Evolutionary conservation across 352 stramenopile species (phyloP).

Genomic region (Globisporangium echinulatum): DNA sequence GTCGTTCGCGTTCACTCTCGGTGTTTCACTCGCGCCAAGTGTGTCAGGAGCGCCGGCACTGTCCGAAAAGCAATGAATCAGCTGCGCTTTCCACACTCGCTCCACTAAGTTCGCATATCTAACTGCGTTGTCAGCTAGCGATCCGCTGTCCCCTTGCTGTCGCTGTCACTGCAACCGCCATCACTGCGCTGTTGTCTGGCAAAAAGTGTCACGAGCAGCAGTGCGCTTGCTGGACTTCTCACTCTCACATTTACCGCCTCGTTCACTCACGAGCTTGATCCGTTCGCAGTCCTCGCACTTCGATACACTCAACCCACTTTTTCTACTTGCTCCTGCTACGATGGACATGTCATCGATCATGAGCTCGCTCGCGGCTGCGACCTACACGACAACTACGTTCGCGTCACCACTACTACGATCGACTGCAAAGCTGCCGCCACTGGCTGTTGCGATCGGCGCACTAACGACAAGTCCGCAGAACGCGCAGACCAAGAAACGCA

Average conservation of each 20-base stretch:
- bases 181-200: background rate
- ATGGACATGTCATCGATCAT: slow-evolving; percentile 10
- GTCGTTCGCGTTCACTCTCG: no score
- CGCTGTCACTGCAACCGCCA: background rate
- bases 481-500: background rate
- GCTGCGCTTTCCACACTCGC: no score
- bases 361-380: background rate
- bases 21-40: no score
- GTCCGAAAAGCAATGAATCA: no score
- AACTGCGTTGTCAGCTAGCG: no score
- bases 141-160: background rate
- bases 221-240: background rate
- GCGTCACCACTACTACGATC: background rate
- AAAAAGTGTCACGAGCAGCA: no score
- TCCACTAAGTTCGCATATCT: no score
- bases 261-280: background rate
- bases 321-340: background rate
- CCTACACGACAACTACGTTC: background rate
- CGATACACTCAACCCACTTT: background rate
- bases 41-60: no score
- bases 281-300: background rate
- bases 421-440: slow-evolving; percentile 1
- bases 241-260: slow-evolving; percentile 3
- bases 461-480: slow-evolving; percentile 1
- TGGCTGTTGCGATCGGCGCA: slow-evolving; percentile 6